Base-by-base conservation (phyloP, 352 stramenopile species). In the Phytophthora meadii region DNA sequence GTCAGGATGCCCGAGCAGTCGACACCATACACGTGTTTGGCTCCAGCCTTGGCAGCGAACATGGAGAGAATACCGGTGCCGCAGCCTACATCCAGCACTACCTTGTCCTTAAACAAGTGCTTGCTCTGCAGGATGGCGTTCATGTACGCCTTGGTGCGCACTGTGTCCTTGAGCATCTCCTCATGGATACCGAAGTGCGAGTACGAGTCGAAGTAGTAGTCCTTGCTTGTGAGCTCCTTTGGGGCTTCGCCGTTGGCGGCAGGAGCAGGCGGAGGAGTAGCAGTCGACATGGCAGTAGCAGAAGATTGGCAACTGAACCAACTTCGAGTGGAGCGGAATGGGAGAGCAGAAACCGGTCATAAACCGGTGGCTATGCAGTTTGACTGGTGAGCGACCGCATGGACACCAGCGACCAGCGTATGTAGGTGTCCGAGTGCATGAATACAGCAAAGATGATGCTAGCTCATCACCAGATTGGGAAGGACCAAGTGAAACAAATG, bases 161-260 rank as follows among this genome's bases (percentile, higher is more conserved):
- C 96, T 56, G 97, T 83, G 69, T 99, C 97, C 65, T 98, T 99
- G 25, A 99, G 82, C 97, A 99, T 99, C 80, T 99, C 97, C 74
- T 99, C 95, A 79, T 99, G 97, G 70, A 99, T 99, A 37, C 95
- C 94, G 81, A 98, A 98, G 81, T 99, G 97, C 44, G 95, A 97
- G 77, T 99, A 99, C 50, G 93, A 98, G 80, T 99, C 95, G 83
- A 98, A 99, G 76, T 99, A 99, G 70, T 99, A 99, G 82, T 99
- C 96, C 76, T 98, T 97, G 74, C 89, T 97, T 52, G 88, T 96
- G 67, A 93, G 84, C 54, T 92, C 85, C 56, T 75, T 77, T 30
- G 72, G 24, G 10, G 60, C 37, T 6, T 57, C 61, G 15, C 57
- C 37, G 24, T 40, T 63, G 50, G 60, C 41, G 15, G 54, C 40